These are phyloP conservation scores for Debaryomyces subglobosus DNA, from an alignment of 1,139 yeast species.

Conservation along the genomic window DNA sequence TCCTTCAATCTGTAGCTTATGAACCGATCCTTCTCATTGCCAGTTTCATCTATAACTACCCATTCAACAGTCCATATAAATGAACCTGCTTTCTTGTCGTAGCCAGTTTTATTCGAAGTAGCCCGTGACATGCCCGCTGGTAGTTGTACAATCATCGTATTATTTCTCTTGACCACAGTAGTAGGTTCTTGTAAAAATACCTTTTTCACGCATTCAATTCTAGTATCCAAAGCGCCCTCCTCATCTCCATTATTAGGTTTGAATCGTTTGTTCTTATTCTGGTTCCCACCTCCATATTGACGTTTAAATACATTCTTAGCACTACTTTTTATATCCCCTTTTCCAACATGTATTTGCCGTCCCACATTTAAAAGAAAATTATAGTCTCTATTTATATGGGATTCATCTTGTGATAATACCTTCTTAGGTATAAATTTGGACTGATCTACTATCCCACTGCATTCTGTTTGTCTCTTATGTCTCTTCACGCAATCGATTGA, in stretches of 20 bases:
- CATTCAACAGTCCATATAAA: constrained; percentile 85
- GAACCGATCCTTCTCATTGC: constrained; percentile 30
- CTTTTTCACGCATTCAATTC: constrained; percentile 26
- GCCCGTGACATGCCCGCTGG: constrained; percentile 84
- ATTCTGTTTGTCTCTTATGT: constrained; percentile 65
- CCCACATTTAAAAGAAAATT: constrained; percentile 69
- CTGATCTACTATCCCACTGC: constrained; percentile 70
- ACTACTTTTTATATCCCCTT: constrained; percentile 46
- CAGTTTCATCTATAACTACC: constrained; percentile 43
- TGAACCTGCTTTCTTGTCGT: constrained; percentile 63
- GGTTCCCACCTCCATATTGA: constrained; percentile 19
- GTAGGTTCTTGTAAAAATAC: constrained; percentile 30
- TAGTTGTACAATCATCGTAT: constrained; percentile 45
- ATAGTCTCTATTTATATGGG: constrained; percentile 77
- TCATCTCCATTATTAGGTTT: constrained; percentile 20
- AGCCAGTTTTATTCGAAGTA: constrained; percentile 66
- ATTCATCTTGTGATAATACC: constrained; percentile 32
- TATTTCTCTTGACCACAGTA: constrained; percentile 34
- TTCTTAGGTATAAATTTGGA: constrained; percentile 57
- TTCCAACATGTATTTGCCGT: constrained; percentile 55
- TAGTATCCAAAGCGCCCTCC: constrained; percentile 21
- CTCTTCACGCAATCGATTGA: constrained; percentile 67
- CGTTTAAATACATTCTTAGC: constrained; percentile 44
- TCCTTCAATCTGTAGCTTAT: constrained; percentile 53
- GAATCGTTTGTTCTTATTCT: constrained; percentile 29